A percentile compares a stretch with the other conserved stretches of the same genome.
phyloP scores from a whole-genome alignment of 441 rosid species.

The Iberis amara region DNA sequence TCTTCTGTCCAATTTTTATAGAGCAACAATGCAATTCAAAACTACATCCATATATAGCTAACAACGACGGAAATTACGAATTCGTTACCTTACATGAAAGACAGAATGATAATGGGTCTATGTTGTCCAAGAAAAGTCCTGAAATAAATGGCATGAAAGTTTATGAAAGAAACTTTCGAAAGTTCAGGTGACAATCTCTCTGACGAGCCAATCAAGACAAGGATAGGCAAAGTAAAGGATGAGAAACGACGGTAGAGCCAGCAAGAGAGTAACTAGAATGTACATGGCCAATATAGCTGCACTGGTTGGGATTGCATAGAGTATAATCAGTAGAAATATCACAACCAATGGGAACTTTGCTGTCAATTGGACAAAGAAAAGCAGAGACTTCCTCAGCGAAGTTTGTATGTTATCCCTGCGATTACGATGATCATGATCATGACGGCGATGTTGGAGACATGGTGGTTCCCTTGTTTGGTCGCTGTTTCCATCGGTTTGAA shows the following conservation, averaged over 20 bases:
- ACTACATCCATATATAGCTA: constrained; percentile 16
- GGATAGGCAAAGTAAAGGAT: constrained; percentile 73
- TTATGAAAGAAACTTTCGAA: too few relatives aligned
- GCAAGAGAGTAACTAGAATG: constrained; percentile 51
- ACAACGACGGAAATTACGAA: background rate
- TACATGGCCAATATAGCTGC: constrained; percentile 58
- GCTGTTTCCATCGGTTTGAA: constrained; percentile 35
- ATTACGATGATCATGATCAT: constrained; percentile 25
- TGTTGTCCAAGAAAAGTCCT: too few relatives aligned
- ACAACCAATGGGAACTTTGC: constrained; percentile 69
- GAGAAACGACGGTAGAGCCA: constrained; percentile 63
- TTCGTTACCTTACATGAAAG: constrained; percentile 18
- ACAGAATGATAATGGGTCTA: background rate
- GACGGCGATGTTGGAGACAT: constrained; percentile 10
- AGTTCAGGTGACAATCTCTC: constrained; percentile 53
- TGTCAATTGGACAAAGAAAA: constrained; percentile 55
- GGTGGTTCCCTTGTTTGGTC: constrained; percentile 23
- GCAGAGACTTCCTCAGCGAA: constrained; percentile 45
- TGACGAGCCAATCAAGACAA: constrained; percentile 70
- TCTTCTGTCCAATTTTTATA: background rate
- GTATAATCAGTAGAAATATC: constrained; percentile 57
- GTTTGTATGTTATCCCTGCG: constrained; percentile 35
- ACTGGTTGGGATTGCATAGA: constrained; percentile 68
- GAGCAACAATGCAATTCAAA: constrained; percentile 16
- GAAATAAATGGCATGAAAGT: too few relatives aligned